A percentile compares a stretch with the other conserved stretches of the same genome.
Evolutionary conservation across 192 early-diverging fungal genomes (phyloP).

Genomic region (Mortierella antarctica): DNA sequence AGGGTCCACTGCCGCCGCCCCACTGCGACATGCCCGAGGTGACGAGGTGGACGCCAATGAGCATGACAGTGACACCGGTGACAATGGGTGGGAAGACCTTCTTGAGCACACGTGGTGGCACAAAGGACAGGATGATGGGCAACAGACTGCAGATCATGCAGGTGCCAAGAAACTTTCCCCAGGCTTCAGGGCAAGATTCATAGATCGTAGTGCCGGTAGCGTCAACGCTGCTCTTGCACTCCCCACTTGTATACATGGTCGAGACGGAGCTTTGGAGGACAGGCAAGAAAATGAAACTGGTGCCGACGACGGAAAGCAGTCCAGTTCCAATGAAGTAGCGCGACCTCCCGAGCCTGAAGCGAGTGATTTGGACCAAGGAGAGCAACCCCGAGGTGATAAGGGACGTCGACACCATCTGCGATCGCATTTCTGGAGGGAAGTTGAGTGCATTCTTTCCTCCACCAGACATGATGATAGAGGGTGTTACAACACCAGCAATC

Average conservation of each 20-base stretch:
- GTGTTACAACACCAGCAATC: slow-evolving; percentile 52
- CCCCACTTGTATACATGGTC: slow-evolving; percentile 54
- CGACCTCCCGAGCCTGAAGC: slow-evolving; percentile 52
- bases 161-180: slow-evolving; percentile 65
- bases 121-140: slow-evolving; percentile 56
- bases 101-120: slow-evolving; percentile 59
- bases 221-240: slow-evolving; percentile 38
- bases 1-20: slow-evolving; percentile 63
- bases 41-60: slow-evolving; percentile 61
- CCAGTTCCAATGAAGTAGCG: slow-evolving; percentile 60
- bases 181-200: slow-evolving; percentile 60
- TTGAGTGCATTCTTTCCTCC: slow-evolving; percentile 35
- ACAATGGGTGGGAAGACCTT: slow-evolving; percentile 67
- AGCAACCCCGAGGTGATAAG: slow-evolving; percentile 64
- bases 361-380: slow-evolving; percentile 66
- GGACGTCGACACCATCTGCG: slow-evolving; percentile 61
- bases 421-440: slow-evolving; percentile 25
- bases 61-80: slow-evolving; percentile 60
- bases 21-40: slow-evolving; percentile 57
- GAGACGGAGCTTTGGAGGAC: slow-evolving; percentile 60
- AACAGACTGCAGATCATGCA: slow-evolving; percentile 62
- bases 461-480: slow-evolving; percentile 49
- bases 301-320: slow-evolving; percentile 63
- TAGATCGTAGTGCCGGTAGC: slow-evolving; percentile 51
- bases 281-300: slow-evolving; percentile 62